Evolutionary conservation across 2,329 filamentous ascomycete species (phyloP).

Genomic region (Aspergillus flavus): DNA sequence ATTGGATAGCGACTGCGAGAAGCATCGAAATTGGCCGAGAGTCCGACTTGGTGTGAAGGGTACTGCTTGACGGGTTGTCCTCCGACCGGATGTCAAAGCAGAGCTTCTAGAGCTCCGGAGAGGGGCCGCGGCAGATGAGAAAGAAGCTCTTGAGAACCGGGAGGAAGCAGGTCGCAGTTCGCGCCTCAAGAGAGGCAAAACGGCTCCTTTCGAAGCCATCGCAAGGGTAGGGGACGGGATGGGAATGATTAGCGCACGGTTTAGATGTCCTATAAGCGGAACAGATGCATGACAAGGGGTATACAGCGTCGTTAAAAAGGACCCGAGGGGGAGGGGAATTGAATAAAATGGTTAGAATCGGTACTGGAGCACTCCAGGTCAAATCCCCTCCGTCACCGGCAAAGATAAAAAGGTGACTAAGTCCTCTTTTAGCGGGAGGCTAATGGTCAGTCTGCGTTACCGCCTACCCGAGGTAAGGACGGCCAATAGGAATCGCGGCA

Average conservation of each 20-base stretch:
- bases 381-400: conserved; percentile 13
- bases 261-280: conserved; percentile 12
- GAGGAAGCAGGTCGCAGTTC: conserved; percentile 35
- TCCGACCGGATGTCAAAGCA: conserved; percentile 22
- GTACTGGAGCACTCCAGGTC: conserved; percentile 1
- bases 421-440: conserved; percentile 8
- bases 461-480: conserved; percentile 25
- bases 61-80: conserved; percentile 23
- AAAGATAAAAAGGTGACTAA: conserved; percentile 15
- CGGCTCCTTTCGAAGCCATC: conserved; percentile 46
- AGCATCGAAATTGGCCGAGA: conserved; percentile 41
- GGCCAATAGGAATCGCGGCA: conserved; percentile 30
- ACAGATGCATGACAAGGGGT: conserved; percentile 20
- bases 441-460: neutral
- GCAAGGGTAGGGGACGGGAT: conserved; percentile 5
- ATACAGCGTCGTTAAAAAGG: neutral
- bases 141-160: conserved; percentile 32
- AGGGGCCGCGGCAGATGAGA: conserved; percentile 25
- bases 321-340: neutral
- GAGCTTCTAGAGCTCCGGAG: conserved; percentile 22
- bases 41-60: conserved; percentile 21
- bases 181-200: conserved; percentile 46
- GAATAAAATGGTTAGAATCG: neutral
- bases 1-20: conserved; percentile 48
- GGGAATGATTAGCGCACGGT: conserved; percentile 1